phyloP scores from a whole-genome alignment of 768 basidiomycete species.

The Daedalea quercina region DNA sequence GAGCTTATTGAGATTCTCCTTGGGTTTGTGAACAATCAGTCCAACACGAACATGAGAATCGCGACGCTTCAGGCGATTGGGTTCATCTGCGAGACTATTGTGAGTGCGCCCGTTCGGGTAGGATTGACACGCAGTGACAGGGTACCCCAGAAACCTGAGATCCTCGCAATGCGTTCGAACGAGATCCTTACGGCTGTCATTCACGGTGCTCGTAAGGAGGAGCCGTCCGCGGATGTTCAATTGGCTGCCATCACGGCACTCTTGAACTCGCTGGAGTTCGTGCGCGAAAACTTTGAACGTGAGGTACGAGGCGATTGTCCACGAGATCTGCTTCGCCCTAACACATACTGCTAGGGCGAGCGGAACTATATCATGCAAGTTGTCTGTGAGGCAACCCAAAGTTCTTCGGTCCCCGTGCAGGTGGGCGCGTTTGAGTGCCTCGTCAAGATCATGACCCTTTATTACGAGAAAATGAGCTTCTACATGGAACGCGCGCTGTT shows the following conservation, averaged over 20 bases:
- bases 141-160: constrained; percentile 75
- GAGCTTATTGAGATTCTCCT: constrained; percentile 86
- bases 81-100: constrained; percentile 94
- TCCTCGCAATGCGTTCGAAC: constrained; percentile 83
- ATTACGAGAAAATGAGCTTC: constrained; percentile 98
- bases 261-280: constrained; percentile 94
- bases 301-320: constrained; percentile 53
- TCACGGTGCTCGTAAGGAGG: constrained; percentile 95
- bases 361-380: constrained; percentile 99
- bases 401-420: constrained; percentile 70
- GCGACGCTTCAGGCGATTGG: constrained; percentile 93
- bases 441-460: constrained; percentile 93
- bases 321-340: constrained; percentile 1
- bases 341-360: constrained; percentile 62
- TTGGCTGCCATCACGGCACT: constrained; percentile 88
- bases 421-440: constrained; percentile 95
- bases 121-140: not conserved
- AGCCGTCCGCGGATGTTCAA: constrained; percentile 86
- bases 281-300: constrained; percentile 95
- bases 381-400: constrained; percentile 97
- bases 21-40: constrained; percentile 73
- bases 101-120: constrained; percentile 37
- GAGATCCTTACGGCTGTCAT: constrained; percentile 98
- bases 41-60: constrained; percentile 70
- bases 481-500: constrained; percentile 99